phyloP scores from a whole-genome alignment of 139 green algal species.

The Haematococcus sp. region DNA sequence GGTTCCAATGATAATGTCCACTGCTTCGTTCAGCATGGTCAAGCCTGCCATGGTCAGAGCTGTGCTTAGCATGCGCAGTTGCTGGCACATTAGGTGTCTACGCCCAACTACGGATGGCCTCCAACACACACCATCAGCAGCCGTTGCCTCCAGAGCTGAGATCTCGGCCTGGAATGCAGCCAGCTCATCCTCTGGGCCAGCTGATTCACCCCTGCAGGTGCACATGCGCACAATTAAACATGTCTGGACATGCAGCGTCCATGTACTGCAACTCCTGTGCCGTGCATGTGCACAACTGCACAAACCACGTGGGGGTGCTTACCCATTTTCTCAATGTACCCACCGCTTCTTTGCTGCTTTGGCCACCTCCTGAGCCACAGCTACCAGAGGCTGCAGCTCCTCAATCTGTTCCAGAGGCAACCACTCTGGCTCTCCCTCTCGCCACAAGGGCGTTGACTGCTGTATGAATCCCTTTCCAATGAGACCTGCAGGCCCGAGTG shows the following conservation, averaged over 20 bases:
- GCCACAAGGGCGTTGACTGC: slow-evolving; percentile 23
- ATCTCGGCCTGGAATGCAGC: slow-evolving; percentile 66
- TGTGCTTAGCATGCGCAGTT: too few species aligned
- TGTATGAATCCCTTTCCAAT: slow-evolving; percentile 15
- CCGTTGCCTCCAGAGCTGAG: slow-evolving; percentile 48
- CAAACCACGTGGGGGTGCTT: not conserved
- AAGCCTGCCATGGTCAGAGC: too few species aligned
- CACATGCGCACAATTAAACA: too few species aligned
- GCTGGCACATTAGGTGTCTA: too few species aligned
- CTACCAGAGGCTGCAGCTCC: slow-evolving; percentile 21
- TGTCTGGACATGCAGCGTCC: too few species aligned
- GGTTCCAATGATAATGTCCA: not conserved
- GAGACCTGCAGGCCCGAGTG: slow-evolving; percentile 31
- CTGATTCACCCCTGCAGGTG: not conserved
- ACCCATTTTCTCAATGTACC: not conserved
- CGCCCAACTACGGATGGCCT: too few species aligned
- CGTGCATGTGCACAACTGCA: not conserved
- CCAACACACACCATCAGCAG: not conserved
- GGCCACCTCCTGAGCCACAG: not conserved
- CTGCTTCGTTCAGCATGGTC: too few species aligned
- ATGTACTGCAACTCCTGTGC: too few species aligned
- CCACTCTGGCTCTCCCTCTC: slow-evolving; percentile 32
- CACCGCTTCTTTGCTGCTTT: slow-evolving; percentile 9
- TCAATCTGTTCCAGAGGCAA: slow-evolving; percentile 12
- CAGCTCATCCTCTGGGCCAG: slow-evolving; percentile 35